phyloP scores from a whole-genome alignment of 2,329 filamentous ascomycete species.

The Penicillium sp. region DNA sequence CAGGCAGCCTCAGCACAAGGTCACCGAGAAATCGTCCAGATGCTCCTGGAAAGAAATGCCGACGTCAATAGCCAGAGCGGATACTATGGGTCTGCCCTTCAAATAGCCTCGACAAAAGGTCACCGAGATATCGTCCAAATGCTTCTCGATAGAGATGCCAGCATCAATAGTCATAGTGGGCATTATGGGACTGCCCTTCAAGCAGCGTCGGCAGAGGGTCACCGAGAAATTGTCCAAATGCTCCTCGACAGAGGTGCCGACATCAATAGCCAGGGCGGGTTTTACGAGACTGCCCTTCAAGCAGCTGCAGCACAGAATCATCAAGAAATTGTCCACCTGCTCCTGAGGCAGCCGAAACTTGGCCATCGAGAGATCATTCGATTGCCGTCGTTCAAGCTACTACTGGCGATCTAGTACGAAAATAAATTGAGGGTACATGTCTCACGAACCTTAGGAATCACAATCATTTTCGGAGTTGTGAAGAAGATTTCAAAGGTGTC shows the following conservation, averaged over 20 bases:
- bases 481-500: too few relatives aligned
- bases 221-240: not conserved
- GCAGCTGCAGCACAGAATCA: not conserved
- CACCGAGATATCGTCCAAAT: not conserved
- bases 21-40: conserved; percentile 25
- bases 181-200: not conserved
- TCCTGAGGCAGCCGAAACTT: not conserved
- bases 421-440: too few relatives aligned
- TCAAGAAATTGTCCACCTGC: not conserved
- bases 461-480: too few relatives aligned
- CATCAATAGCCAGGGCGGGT: not conserved
- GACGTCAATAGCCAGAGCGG: conserved; percentile 16
- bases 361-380: too few relatives aligned
- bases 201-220: not conserved
- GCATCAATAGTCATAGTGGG: not conserved
- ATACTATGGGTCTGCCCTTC: not conserved
- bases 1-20: conserved; percentile 22
- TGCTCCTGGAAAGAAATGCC: conserved; percentile 26
- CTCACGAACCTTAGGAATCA: too few relatives aligned
- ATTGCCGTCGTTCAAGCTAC: too few relatives aligned
- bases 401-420: too few relatives aligned
- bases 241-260: not conserved
- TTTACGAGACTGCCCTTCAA: not conserved
- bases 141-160: not conserved
- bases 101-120: not conserved